Evolutionary conservation across 169 alveolate species (phyloP).

Genomic region (Plasmodium relictum): DNA sequence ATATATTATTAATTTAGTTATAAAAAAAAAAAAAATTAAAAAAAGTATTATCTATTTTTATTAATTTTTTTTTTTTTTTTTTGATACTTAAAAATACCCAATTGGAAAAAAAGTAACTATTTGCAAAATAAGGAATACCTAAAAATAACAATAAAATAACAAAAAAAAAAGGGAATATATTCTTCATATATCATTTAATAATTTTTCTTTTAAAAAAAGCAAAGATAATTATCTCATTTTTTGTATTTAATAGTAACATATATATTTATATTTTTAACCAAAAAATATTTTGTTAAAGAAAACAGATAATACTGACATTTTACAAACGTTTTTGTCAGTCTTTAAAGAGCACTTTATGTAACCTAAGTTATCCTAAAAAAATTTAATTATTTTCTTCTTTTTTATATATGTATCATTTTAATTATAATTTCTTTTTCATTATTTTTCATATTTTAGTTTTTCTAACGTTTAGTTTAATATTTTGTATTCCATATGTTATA

Average conservation of each 20-base stretch:
- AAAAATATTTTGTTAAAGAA: constrained; percentile 65
- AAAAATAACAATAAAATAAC: too few relatives aligned
- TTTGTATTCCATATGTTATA: constrained; percentile 60
- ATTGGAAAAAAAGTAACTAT: constrained; percentile 63
- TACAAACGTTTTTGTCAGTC: constrained; percentile 62
- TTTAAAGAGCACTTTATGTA: constrained; percentile 61
- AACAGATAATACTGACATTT: constrained; percentile 56
- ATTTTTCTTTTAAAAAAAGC: neutral
- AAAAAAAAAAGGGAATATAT: constrained; percentile 9
- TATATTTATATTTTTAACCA: constrained; percentile 22
- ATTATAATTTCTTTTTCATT: neutral
- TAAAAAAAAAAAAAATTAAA: neutral
- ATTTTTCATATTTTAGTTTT: neutral
- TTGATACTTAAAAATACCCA: constrained; percentile 40
- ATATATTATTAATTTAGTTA: neutral
- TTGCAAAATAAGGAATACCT: constrained; percentile 51
- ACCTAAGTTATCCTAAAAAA: constrained; percentile 26
- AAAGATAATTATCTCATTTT: neutral
- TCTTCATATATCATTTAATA: too few relatives aligned
- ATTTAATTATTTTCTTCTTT: neutral
- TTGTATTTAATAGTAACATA: neutral
- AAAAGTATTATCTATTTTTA: neutral
- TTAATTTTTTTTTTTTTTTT: neutral
- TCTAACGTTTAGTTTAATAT: constrained; percentile 46
- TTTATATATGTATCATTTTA: neutral